Conservation (phyloP, 129 eudicot species). For the Smallanthus sonchifolius region DNA sequence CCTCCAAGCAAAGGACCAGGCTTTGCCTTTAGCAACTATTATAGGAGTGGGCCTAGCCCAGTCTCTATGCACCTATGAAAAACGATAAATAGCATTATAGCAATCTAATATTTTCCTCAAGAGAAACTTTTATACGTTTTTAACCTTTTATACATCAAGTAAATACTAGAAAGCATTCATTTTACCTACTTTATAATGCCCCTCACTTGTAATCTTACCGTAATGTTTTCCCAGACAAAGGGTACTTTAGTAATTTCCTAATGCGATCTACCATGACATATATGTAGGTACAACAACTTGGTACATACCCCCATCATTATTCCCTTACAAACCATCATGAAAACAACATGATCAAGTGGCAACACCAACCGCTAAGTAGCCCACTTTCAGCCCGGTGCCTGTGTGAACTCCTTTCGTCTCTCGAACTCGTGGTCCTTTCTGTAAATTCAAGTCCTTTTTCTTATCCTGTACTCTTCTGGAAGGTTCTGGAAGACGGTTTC, state of each 20-base stretch:
- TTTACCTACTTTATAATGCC: conserved; percentile 9
- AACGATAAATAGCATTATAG: not conserved
- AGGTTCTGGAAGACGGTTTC: conserved; percentile 23
- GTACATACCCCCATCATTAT: conserved; percentile 14
- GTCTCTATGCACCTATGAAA: not conserved
- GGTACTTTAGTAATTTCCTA: conserved; percentile 21
- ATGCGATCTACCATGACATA: conserved; percentile 2
- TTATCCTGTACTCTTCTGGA: conserved; percentile 6
- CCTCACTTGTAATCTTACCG: not conserved
- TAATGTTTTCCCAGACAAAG: conserved; percentile 16
- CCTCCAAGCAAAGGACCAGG: not conserved
- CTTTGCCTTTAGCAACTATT: not conserved
- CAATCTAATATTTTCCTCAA: not conserved
- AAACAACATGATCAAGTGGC: conserved; percentile 27
- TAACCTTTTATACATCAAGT: conserved; percentile 5
- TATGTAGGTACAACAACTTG: not conserved
- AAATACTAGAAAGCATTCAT: not conserved
- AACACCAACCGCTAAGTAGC: conserved; percentile 42
- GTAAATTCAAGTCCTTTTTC: conserved; percentile 18
- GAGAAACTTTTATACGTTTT: not conserved
- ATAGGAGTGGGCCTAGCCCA: not conserved
- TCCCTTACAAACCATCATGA: conserved; percentile 16
- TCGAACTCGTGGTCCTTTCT: conserved; percentile 25
- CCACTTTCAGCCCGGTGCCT: conserved; percentile 25
- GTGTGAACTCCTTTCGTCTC: conserved; percentile 15